Conservation (phyloP, 116 monocot genomes). For the Cymodocea nodosa region DNA sequence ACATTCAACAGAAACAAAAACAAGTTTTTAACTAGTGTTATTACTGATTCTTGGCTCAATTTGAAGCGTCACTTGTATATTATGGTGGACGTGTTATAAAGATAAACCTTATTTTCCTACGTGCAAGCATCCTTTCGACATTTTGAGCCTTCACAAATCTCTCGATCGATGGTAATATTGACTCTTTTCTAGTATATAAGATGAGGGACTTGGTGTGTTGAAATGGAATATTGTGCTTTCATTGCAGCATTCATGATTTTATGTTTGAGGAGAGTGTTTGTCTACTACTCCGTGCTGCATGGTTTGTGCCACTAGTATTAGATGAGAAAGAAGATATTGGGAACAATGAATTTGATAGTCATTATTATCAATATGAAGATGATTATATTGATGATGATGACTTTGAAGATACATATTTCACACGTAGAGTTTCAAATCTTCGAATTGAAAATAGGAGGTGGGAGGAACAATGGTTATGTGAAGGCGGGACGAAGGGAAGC, state of each 20-base stretch:
- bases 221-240: not conserved
- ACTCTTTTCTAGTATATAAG: not conserved
- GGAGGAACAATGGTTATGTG: constrained; percentile 77
- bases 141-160: constrained; percentile 54
- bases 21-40: not conserved
- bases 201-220: not conserved
- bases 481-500: constrained; percentile 80
- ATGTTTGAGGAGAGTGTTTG: constrained; percentile 94
- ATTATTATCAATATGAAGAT: constrained; percentile 26
- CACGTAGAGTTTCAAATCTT: constrained; percentile 28
- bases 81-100: constrained; percentile 78
- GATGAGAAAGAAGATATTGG: not conserved
- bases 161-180: constrained; percentile 76
- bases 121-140: constrained; percentile 81
- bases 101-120: constrained; percentile 61
- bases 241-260: constrained; percentile 75
- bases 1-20: no score
- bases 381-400: constrained; percentile 32
- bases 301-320: constrained; percentile 67
- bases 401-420: constrained; percentile 36
- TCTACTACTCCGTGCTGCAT: constrained; percentile 68
- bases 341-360: constrained; percentile 13
- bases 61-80: constrained; percentile 73
- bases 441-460: constrained; percentile 87
- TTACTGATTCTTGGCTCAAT: not conserved